These are phyloP conservation scores for Yarrowia osloensis DNA, from an alignment of 805 yeast species.

Conservation along the genomic window DNA sequence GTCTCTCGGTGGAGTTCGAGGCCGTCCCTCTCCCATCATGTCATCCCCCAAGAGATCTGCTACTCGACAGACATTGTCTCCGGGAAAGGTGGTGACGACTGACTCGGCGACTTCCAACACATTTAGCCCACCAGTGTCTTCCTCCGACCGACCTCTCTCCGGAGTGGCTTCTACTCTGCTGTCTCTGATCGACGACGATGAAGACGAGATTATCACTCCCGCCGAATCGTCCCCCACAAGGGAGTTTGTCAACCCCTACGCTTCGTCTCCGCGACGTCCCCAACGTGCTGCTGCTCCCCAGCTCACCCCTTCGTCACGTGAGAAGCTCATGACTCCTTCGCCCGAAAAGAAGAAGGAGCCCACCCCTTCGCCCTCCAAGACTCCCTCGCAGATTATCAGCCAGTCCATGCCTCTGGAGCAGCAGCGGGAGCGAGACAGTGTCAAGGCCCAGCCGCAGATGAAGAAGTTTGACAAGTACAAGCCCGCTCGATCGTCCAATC, in stretches of 20 bases:
- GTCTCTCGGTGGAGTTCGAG: slow-evolving; percentile 10
- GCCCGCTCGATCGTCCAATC: slow-evolving; percentile 2
- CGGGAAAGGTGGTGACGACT: too few relatives aligned
- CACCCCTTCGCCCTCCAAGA: neutral
- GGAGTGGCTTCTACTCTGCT: slow-evolving; percentile 12
- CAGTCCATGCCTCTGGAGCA: slow-evolving; percentile 25
- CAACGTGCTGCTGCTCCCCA: neutral
- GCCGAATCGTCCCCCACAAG: neutral
- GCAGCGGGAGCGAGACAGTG: slow-evolving; percentile 24
- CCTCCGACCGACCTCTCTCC: neutral
- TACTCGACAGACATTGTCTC: neutral
- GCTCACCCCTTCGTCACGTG: neutral
- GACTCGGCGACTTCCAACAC: too few relatives aligned
- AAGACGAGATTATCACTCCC: neutral
- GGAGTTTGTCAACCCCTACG: slow-evolving; percentile 25
- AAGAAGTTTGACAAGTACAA: slow-evolving; percentile 24
- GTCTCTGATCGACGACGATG: slow-evolving; percentile 25
- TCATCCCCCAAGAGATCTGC: neutral
- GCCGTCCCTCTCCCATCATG: slow-evolving; percentile 11
- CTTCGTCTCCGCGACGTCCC: slow-evolving; percentile 5
- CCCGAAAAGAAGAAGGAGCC: slow-evolving; percentile 1
- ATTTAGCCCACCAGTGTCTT: too few relatives aligned
- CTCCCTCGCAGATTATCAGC: slow-evolving; percentile 2
- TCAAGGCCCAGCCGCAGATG: slow-evolving; percentile 23
- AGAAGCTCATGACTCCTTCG: slow-evolving; percentile 13